These are phyloP conservation scores for Pseudocercospora fuligena DNA, from an alignment of 2,329 filamentous ascomycete species.

Conservation along the genomic window DNA sequence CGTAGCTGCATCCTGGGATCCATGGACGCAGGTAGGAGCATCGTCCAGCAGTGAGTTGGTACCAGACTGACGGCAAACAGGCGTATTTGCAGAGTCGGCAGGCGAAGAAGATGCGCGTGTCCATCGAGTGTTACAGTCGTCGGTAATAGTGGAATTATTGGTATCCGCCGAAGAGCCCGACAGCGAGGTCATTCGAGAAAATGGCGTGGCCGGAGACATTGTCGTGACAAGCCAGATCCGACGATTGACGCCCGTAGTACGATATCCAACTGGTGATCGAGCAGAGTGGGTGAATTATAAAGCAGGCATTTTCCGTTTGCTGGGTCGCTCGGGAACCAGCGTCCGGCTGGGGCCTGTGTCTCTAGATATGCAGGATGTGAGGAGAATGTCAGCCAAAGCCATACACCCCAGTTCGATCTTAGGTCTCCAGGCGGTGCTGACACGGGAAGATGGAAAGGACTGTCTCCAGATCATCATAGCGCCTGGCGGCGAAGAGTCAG, in stretches of 20 bases:
- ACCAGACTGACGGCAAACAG: background rate
- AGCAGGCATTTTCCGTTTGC: constrained; percentile 7
- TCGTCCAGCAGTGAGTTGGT: background rate
- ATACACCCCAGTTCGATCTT: background rate
- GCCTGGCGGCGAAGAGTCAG: background rate
- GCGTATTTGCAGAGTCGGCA: constrained; percentile 9
- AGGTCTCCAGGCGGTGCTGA: constrained; percentile 8
- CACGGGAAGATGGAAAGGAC: background rate
- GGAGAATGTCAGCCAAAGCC: background rate
- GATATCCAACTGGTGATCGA: constrained; percentile 2
- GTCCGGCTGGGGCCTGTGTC: constrained; percentile 8
- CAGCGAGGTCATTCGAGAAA: background rate
- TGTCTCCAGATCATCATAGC: constrained; percentile 3
- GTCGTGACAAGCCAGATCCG: constrained; percentile 5
- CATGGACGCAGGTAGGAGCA: constrained; percentile 5
- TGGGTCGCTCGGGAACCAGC: constrained; percentile 3
- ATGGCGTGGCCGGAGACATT: constrained; percentile 1
- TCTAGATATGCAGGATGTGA: constrained; percentile 8
- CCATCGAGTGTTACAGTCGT: constrained; percentile 12
- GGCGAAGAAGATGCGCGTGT: constrained; percentile 4
- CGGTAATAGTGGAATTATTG: background rate
- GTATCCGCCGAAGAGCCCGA: background rate
- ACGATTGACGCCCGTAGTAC: constrained; percentile 3
- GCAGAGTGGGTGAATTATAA: constrained; percentile 8
- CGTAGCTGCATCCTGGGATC: constrained; percentile 6